phyloP scores from a whole-genome alignment of 495 filamentous ascomycete genomes.

The Talaromyces proteolyticus region DNA sequence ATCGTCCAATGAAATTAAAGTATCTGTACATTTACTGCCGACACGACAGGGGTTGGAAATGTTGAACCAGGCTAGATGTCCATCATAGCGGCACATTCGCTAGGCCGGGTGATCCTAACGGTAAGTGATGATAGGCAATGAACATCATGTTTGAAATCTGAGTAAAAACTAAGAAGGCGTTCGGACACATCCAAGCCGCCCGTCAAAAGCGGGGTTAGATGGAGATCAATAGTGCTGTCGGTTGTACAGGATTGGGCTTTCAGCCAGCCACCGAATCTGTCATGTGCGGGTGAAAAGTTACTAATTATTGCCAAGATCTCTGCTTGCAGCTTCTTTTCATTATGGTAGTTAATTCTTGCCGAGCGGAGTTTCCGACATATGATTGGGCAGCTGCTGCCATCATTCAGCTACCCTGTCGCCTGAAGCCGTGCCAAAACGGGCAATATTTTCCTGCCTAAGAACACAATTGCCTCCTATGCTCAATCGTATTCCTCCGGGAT shows the following conservation, averaged over 20 bases:
- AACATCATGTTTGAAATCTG: neutral
- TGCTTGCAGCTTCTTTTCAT: neutral
- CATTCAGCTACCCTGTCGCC: neutral
- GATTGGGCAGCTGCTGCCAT: neutral
- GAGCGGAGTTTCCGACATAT: neutral
- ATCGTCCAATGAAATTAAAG: neutral
- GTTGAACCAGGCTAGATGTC: neutral
- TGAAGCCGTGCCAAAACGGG: neutral
- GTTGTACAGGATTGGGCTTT: constrained; percentile 1
- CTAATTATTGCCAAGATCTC: neutral
- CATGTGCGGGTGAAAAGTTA: neutral
- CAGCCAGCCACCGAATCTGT: constrained; percentile 4
- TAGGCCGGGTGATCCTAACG: neutral
- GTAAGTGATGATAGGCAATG: neutral
- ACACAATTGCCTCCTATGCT: too few relatives aligned
- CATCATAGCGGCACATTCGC: neutral
- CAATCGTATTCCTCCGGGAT: too few relatives aligned
- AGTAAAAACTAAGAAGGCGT: neutral
- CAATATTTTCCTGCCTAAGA: neutral
- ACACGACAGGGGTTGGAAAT: neutral
- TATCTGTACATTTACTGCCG: neutral
- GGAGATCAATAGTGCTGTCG: neutral
- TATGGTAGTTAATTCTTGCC: neutral
- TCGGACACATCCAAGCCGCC: neutral
- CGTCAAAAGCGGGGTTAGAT: neutral